These are phyloP conservation scores for Bryopsis sp. DNA, from an alignment of 139 green algal genomes.

Conservation along the genomic window DNA sequence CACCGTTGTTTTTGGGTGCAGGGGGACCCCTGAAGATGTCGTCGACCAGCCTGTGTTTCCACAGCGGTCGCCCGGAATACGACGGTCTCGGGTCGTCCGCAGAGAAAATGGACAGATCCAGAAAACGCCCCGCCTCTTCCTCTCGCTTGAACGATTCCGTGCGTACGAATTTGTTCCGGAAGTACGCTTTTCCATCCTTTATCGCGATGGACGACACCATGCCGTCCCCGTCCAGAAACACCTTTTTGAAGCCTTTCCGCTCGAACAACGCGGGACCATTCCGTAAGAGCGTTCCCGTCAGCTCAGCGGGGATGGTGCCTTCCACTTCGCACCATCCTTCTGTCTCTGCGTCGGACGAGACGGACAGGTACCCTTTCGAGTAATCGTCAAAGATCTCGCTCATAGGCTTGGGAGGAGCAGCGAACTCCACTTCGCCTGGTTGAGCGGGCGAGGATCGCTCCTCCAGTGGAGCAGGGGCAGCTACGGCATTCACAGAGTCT, in stretches of 20 bases:
- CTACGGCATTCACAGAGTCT: no score
- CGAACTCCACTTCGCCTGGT: no score
- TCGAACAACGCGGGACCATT: constrained; percentile 32
- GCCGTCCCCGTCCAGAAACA: constrained; percentile 31
- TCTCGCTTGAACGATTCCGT: constrained; percentile 26
- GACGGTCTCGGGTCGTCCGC: constrained; percentile 23
- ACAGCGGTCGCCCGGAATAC: not conserved
- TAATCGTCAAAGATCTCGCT: constrained; percentile 13
- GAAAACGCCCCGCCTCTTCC: constrained; percentile 23
- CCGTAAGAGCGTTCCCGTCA: constrained; percentile 27
- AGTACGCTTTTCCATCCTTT: constrained; percentile 32
- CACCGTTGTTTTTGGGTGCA: constrained; percentile 27
- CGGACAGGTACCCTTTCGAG: constrained; percentile 24
- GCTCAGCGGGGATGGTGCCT: constrained; percentile 24
- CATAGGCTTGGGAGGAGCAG: no score
- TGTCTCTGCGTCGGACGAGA: constrained; percentile 18
- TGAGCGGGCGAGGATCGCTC: no score
- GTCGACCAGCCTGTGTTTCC: constrained; percentile 20
- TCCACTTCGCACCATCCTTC: constrained; percentile 20
- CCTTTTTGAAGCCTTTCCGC: constrained; percentile 26
- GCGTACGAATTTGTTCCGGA: constrained; percentile 34
- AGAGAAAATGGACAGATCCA: constrained; percentile 28
- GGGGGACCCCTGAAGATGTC: constrained; percentile 26
- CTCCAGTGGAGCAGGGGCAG: no score
- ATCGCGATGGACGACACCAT: constrained; percentile 29